A percentile compares a stretch with the other conserved stretches of the same genome.
Evolutionary conservation across 306 rosid species (phyloP).

Genomic region (Sechiopsis laciniata): DNA sequence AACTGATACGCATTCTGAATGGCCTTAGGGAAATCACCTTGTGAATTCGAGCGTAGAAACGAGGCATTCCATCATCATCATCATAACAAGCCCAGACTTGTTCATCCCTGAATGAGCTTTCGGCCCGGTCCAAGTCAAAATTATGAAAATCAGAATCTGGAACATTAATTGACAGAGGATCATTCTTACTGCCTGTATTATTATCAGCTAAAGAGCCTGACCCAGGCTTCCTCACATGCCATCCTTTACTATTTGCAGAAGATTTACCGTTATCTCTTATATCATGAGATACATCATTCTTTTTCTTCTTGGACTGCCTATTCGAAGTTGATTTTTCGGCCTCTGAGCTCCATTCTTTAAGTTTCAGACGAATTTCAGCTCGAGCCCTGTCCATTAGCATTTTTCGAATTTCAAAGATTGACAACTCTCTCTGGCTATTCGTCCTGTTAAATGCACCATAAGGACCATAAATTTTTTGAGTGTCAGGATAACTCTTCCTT

Average conservation of each 20-base stretch:
- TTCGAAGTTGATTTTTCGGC: slow-evolving; percentile 35
- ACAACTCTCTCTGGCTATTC: slow-evolving; percentile 53
- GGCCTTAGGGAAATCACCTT: slow-evolving; percentile 75
- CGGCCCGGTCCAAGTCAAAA: slow-evolving; percentile 85
- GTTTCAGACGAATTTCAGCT: slow-evolving; percentile 48
- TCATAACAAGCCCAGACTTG: slow-evolving; percentile 99
- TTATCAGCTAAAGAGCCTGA: slow-evolving; percentile 30
- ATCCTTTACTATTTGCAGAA: slow-evolving; percentile 25
- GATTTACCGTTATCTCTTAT: slow-evolving; percentile 26
- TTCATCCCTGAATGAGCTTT: slow-evolving; percentile 62
- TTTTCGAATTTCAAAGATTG: slow-evolving; percentile 45
- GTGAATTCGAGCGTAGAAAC: slow-evolving; percentile 83
- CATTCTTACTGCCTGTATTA: slow-evolving; percentile 27
- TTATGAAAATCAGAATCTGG: slow-evolving; percentile 97
- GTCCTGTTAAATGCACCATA: slow-evolving; percentile 38
- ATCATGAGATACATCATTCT: slow-evolving; percentile 31
- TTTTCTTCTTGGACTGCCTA: slow-evolving; percentile 52
- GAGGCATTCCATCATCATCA: slow-evolving; percentile 95
- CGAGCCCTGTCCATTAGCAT: slow-evolving; percentile 62
- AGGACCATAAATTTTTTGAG: slow-evolving; percentile 43
- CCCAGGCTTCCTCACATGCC: slow-evolving; percentile 26
- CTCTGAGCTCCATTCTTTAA: slow-evolving; percentile 50
- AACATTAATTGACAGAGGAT: slow-evolving; percentile 57
- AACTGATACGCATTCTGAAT: slow-evolving; percentile 80
- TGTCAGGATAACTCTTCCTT: slow-evolving; percentile 43